Base-by-base conservation (phyloP, 2,329 filamentous ascomycete species). In the Whalleya microplaca region DNA sequence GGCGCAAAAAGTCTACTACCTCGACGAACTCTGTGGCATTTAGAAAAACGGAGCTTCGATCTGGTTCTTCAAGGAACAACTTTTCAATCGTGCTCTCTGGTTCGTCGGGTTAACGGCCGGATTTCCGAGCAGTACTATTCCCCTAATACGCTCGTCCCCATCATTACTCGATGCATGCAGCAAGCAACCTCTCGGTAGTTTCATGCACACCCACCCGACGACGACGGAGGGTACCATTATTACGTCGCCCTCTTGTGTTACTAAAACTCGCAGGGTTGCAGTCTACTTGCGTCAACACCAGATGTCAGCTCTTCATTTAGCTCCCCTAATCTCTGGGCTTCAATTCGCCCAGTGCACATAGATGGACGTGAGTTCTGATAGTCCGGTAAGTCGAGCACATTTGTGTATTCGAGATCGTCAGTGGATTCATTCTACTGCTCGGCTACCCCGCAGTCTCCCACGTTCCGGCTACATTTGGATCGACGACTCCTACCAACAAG, bases 21-120 rank as follows among this genome's bases (percentile, higher is more conserved):
- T 63, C 68, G 18, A 58, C 43, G 29, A 51, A 57, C 23, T 53
- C 60, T 47, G 65, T 62, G 48, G 69, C 69, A 12, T 90, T 88
- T 69, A 80, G 80, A 57, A 98, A 98, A 75, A 83, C 84, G 59
- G 89, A 95, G 71, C 72, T 96, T 41, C 88, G 90, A 59, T 83
- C 91, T 20, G 93, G 93, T 10, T 78, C 80, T 51, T 83, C 80
- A 21, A 85, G 92, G 71, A 99, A 99, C 75, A 98, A 99, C 70
- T 99, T 98, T 73, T 86, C 90, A 14, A 87, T 98, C 65, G 83
- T 91, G 16, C 72, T 96, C 58, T 78, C 56, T 60, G 57, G 63
- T 46, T 52, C 62, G 23, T 53, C 59, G 20, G 56, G 44, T 23
- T 66, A 60, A 64, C 51, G 55, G 45, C 52, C 44, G 41, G 16